phyloP scores from a whole-genome alignment of 164 flowering plant genomes.

The Tetrastigma voinierianum region DNA sequence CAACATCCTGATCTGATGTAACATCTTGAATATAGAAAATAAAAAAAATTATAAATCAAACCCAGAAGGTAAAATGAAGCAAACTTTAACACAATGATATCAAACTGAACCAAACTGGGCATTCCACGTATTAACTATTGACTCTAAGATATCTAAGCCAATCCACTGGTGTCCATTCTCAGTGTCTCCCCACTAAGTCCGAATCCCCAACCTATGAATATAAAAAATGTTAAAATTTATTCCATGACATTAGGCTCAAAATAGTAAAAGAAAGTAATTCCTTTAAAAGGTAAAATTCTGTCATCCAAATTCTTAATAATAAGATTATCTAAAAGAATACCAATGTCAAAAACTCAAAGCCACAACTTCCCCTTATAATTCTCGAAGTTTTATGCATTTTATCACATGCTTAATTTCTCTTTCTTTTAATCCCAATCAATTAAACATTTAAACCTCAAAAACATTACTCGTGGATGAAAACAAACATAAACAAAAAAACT shows the following conservation, averaged over 20 bases:
- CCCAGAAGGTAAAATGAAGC: background rate
- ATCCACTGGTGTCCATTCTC: slow-evolving; percentile 92
- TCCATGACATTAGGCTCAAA: background rate
- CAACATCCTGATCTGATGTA: slow-evolving; percentile 85
- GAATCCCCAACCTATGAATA: slow-evolving; percentile 83
- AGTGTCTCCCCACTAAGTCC: slow-evolving; percentile 95
- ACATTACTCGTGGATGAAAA: background rate
- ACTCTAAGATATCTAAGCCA: slow-evolving; percentile 85
- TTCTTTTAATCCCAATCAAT: too few species aligned
- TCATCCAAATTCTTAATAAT: too few species aligned
- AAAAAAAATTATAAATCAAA: slow-evolving; percentile 3
- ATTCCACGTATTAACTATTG: slow-evolving; percentile 76
- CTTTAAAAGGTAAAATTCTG: too few species aligned
- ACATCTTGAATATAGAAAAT: slow-evolving; percentile 41
- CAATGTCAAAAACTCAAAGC: too few species aligned
- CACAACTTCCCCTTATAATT: too few species aligned
- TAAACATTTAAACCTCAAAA: too few species aligned
- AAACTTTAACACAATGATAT: background rate
- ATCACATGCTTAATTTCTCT: too few species aligned
- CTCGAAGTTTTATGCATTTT: too few species aligned
- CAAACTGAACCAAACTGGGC: background rate
- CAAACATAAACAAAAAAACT: too few species aligned
- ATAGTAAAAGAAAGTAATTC: background rate
- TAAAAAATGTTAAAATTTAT: background rate
- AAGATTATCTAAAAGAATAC: too few species aligned